Base-by-base conservation (phyloP, 371 early-diverging fungal species). In the Dichotomocladium elegans region DNA sequence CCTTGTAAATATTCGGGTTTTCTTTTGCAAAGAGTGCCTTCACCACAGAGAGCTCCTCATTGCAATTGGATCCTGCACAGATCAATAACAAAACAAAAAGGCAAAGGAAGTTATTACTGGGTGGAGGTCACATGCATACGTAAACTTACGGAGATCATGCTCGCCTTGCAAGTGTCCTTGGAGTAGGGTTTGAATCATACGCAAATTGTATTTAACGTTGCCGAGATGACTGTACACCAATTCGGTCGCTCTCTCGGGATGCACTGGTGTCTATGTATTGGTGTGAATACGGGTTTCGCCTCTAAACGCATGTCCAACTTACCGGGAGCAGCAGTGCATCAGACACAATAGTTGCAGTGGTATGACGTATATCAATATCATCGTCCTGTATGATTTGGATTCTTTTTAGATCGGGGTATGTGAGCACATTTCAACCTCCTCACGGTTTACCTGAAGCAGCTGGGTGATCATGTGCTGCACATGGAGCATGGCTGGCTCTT, bases 361-460 rank as follows among this genome's bases (percentile, higher is more conserved):
- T 75, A 7, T 84, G 70, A 10, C 91, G 82, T 4, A 89, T 76
- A 44, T 88, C 89, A 7, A 74, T 74, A 55, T 90, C 91, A 46
- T 90, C 91, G 66, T 90, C 91, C 63, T 88, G 72, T n/a, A 46
- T 51, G 26, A 3, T 34, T 21, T 4, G 2, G 17, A 51, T 57
- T 58, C 17, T 59, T 40, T 3, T 57, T 45, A 25, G 19, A 31
- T n/a, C 40, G 5, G 37, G 15, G 21, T 37, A 12, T 33, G 34
- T 37, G 8, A 37, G 17, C 0, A n/a, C n/a, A n/a, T n/a, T n/a
- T n/a, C n/a, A n/a, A n/a, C n/a, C n/a, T n/a, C n/a, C n/a, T n/a
- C n/a, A n/a, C n/a, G n/a, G n/a, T n/a, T 17, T 62, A 55, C 62
- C 66, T 46, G 71, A 58, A 47, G 55, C 15, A 47, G 64, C 46